Percentiles rank a stretch among this genome's conserved stretches.
Conservation (phyloP, 305 asterid species). For the Fraxinus albicans region DNA sequence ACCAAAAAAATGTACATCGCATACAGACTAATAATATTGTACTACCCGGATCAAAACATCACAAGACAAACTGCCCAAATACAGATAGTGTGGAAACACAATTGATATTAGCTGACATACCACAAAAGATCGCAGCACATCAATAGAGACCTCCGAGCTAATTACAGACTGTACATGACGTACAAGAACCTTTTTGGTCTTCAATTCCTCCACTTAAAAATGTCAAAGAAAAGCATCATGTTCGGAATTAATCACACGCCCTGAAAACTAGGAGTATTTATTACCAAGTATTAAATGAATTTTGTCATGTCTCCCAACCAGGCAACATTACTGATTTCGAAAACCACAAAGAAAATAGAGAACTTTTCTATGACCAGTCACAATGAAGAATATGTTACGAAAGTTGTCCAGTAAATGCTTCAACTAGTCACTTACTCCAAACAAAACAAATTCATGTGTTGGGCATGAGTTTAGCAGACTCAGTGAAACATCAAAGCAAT, state of each 20-base stretch:
- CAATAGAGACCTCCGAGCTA: constrained; percentile 58
- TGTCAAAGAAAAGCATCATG: constrained; percentile 20
- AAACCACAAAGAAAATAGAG: neutral
- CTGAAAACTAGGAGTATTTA: neutral
- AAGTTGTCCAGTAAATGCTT: neutral
- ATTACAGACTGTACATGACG: constrained; percentile 73
- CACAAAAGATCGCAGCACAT: constrained; percentile 64
- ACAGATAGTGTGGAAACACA: neutral
- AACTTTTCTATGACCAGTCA: neutral
- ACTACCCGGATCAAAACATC: neutral
- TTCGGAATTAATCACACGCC: neutral
- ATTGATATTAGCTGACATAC: constrained; percentile 37
- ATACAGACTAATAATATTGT: neutral
- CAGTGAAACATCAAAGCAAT: neutral
- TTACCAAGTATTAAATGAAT: neutral
- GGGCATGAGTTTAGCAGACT: neutral
- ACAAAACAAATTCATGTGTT: neutral
- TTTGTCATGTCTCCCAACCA: neutral
- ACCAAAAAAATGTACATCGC: too few species aligned
- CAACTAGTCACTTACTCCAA: neutral
- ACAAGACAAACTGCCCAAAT: neutral
- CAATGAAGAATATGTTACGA: neutral
- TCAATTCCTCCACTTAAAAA: constrained; percentile 54
- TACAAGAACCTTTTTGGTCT: constrained; percentile 64
- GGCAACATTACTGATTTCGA: neutral